Evolutionary conservation across 2,329 filamentous ascomycete genomes (phyloP), one percentile per base, ranked within the genome.

Genomic region (Cytospora chrysosperma): DNA sequence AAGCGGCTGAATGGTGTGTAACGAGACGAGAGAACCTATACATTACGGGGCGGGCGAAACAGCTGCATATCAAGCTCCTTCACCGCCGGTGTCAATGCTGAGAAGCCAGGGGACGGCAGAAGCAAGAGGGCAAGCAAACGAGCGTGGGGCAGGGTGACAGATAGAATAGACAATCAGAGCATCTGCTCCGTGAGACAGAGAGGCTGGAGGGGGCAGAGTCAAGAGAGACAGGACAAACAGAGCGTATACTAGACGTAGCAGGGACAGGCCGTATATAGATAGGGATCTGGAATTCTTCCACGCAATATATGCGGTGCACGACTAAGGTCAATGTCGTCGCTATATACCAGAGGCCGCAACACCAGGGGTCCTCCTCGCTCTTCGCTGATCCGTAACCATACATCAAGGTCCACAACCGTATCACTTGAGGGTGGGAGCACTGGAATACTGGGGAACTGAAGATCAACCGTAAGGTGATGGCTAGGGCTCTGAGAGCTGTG

Each of bases 341-440:
- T 40, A 56, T 54, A 63, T 61, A 51, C 28, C 57, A 55, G 47
- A 63, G 40, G 24, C 56, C 43, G 34, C 60, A 56, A 17, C 15
- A 32, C 28, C 47, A 47, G 50, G 54, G 15, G 32, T 9, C 19
- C 49, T 57, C 27, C 37, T 40, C 37, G 61, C 37, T 49, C 50
- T 50, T 55, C 52, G 32, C 40, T 50, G 56, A 63, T 60, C 56
- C 52, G 52, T 56, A 47, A 50, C 32, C 53, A 37, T 63, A 27
- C 56, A 54, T 53, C 56, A 51, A 57, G 61, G 56, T 51, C 47
- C 64, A 63, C 53, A 49, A 21, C 30, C 49, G 61, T 65, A 47
- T 67, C 62, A 59, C 62, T 67, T 40, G 59, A 62, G 24, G 47
- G 40, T 32, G 40, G 43, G 32, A 37, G n/a, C 28, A 30, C 30